Percentiles rank a stretch among this genome's conserved stretches.
These are phyloP conservation scores for Colletotrichum sp. DNA, from an alignment of 2,329 filamentous ascomycete genomes.

Conservation along the genomic window DNA sequence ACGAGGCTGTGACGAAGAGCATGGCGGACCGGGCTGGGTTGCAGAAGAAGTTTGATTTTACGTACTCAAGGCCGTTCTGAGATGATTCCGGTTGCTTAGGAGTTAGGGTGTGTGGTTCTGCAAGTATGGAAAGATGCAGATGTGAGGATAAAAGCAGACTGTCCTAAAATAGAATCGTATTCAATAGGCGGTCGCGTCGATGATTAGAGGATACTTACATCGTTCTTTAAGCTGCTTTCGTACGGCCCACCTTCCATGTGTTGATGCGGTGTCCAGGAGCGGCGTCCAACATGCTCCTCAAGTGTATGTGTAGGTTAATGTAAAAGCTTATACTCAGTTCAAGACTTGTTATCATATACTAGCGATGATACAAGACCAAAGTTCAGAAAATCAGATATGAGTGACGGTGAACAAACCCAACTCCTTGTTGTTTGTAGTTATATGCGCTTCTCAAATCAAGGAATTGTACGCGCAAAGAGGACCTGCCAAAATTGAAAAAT, in stretches of 20 bases:
- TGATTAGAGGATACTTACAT: fast-evolving
- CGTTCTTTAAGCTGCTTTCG: fast-evolving
- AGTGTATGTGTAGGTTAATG: fast-evolving
- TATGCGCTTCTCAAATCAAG: neutral
- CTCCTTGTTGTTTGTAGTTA: fast-evolving
- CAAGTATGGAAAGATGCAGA: fast-evolving
- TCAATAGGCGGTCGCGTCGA: neutral
- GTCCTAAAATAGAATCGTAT: fast-evolving
- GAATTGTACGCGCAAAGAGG: neutral
- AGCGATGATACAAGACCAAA: too few relatives aligned
- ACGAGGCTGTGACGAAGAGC: neutral
- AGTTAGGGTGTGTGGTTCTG: neutral
- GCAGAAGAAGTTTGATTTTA: neutral
- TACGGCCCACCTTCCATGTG: fast-evolving
- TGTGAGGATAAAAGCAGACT: neutral
- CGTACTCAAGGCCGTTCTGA: neutral
- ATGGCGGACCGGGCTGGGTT: neutral
- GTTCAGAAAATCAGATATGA: too few relatives aligned
- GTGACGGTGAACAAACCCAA: fast-evolving
- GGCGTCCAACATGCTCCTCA: neutral
- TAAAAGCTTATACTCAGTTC: fast-evolving
- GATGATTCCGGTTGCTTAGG: neutral
- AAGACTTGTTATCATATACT: fast-evolving
- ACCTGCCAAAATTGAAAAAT: neutral
- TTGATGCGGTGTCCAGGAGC: neutral